Evolutionary conservation across 768 basidiomycete genomes (phyloP).

Genomic region (Saitozyma podzolica): DNA sequence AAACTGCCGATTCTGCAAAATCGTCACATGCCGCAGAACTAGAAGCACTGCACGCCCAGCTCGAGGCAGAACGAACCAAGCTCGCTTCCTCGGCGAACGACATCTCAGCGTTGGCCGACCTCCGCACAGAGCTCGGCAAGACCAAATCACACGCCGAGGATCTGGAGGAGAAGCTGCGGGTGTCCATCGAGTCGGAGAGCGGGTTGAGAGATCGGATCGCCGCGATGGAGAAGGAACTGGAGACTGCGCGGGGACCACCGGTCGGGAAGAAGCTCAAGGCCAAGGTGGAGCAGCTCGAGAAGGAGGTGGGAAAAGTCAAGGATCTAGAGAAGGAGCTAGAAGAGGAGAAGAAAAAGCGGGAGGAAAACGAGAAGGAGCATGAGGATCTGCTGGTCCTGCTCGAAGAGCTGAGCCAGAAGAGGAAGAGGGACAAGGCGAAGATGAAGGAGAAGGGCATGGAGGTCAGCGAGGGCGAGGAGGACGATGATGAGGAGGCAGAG

Average conservation of each 20-base stretch:
- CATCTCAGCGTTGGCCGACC: constrained; percentile 7
- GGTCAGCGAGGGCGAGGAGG: constrained; percentile 82
- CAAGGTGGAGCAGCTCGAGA: constrained; percentile 22
- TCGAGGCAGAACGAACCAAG: constrained; percentile 16
- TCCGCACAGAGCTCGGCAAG: constrained; percentile 17
- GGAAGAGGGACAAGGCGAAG: constrained; percentile 75
- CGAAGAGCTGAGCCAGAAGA: constrained; percentile 85
- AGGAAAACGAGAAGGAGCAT: constrained; percentile 90
- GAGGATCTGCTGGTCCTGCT: constrained; percentile 90
- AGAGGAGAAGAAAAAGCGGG: constrained; percentile 64
- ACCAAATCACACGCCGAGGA: constrained; percentile 19
- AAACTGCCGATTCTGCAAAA: constrained; percentile 17
- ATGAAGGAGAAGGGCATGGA: constrained; percentile 75
- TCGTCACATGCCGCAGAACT: constrained; percentile 2
- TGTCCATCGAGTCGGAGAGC: neutral
- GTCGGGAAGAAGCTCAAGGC: constrained; percentile 18
- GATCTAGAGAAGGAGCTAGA: constrained; percentile 55
- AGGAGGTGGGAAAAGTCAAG: constrained; percentile 15
- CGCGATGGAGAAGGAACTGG: constrained; percentile 1
- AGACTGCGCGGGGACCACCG: constrained; percentile 6
- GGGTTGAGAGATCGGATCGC: neutral
- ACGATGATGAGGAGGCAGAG: constrained; percentile 61
- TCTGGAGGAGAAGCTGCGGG: constrained; percentile 12
- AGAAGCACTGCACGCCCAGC: neutral
- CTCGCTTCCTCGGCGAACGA: constrained; percentile 7